Percentiles rank a stretch among this genome's conserved stretches.
These are phyloP conservation scores for Spathaspora sp. DNA, from an alignment of 1,139 yeast genomes.

Conservation along the genomic window DNA sequence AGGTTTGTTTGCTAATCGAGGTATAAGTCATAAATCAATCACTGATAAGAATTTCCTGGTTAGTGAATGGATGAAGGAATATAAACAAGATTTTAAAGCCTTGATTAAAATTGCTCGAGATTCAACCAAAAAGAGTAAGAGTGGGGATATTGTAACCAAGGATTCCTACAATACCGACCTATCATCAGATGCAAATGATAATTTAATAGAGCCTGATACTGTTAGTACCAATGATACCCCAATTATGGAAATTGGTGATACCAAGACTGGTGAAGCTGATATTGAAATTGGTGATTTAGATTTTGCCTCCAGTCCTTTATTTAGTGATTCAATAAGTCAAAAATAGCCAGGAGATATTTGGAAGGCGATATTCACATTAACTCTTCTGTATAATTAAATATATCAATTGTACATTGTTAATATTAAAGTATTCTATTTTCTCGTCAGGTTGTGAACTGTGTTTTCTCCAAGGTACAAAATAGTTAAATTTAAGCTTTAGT, in stretches of 20 bases:
- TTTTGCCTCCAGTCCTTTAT: neutral
- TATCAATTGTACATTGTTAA: too few species aligned
- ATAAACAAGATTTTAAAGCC: slow-evolving; percentile 51
- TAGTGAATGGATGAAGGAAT: slow-evolving; percentile 50
- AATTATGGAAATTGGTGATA: neutral
- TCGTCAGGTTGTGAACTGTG: too few species aligned
- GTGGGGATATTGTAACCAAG: neutral
- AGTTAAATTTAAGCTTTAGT: too few species aligned
- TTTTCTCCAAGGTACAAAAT: too few species aligned
- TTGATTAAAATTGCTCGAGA: slow-evolving; percentile 52
- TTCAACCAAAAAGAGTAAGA: slow-evolving; percentile 17
- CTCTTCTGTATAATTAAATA: too few species aligned
- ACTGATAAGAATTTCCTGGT: slow-evolving; percentile 42
- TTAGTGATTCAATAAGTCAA: neutral
- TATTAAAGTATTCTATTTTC: too few species aligned
- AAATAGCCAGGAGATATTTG: neutral
- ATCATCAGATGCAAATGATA: neutral
- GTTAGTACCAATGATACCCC: neutral
- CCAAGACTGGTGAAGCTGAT: neutral
- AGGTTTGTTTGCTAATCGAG: slow-evolving; percentile 21
- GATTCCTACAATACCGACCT: neutral
- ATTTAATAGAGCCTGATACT: neutral
- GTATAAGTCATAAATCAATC: slow-evolving; percentile 27
- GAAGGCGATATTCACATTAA: too few species aligned
- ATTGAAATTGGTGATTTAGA: neutral